Base-by-base conservation (phyloP, 2,329 filamentous ascomycete species). In the Emydomyces testavorans region DNA sequence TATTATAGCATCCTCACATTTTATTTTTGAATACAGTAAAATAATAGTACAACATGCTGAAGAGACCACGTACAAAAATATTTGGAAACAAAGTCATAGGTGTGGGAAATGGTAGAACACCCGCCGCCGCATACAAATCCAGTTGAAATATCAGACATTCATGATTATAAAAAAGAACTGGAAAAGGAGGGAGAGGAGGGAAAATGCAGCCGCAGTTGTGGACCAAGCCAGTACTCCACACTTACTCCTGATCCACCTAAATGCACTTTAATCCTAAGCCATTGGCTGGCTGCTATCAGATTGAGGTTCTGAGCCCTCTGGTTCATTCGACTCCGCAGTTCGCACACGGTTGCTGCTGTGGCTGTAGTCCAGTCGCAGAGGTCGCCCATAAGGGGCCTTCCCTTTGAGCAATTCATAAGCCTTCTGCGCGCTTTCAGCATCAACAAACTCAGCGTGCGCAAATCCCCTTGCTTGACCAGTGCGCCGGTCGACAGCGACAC, bases 401-500 rank as follows among this genome's bases (percentile, higher is more conserved):
- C 68, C 65, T 45, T 64, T 54, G 32, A 94, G 69, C 11, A 70
- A 55, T 47, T 79, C 74, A 57, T 70, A 70, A 0, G 77, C 87
- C 52, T 68, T 70, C 47, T 67, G 58, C n/a, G 86, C 85, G 52
- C 78, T 78, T 53, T 79, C 74, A 32, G 80, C 62, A 56, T 84
- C 78, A 36, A 75, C 60, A 64, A 94, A 94, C 61, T 93, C 85
- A 41, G 82, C 83, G 62, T 94, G 87, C 16, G 82, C 84, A 62
- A 92, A 94, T 52, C 88, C 88, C 62, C 85, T 76, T 31, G 84
- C 83, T 67, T 84, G 82, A 38, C 87, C 87, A 5, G 84, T 88
- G 54, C 79, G 75, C 57, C 84, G 78, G 66, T 94, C 86, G 57
- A 92, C 83, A 44, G 87, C 83, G 48, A 94, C 82, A 52, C 88